Evolutionary conservation across 106 monocot species (phyloP).

Genomic region (Posidonia australis): DNA sequence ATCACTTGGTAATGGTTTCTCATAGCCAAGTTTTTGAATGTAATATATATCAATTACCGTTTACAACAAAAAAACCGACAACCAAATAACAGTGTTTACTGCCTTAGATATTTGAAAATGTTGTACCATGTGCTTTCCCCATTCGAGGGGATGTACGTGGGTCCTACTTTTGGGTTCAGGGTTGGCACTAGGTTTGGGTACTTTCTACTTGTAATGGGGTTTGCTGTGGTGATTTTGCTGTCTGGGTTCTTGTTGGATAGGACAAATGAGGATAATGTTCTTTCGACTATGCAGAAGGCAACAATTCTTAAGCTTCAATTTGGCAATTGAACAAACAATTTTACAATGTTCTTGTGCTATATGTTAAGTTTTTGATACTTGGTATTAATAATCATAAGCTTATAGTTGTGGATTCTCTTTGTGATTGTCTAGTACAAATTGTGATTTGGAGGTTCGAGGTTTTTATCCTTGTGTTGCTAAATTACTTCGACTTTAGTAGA

Average conservation of each 20-base stretch:
- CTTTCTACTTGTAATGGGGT: conserved; percentile 55
- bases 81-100: too few species aligned
- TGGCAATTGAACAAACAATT: too few species aligned
- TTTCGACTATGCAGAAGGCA: conserved; percentile 69
- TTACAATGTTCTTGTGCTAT: too few species aligned
- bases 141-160: conserved; percentile 49
- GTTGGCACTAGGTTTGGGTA: conserved; percentile 55
- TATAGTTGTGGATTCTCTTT: too few species aligned
- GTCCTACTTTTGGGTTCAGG: conserved; percentile 46
- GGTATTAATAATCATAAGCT: too few species aligned
- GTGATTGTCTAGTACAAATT: too few species aligned
- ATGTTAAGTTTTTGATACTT: background rate
- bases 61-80: too few species aligned
- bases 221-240: conserved; percentile 53
- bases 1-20: too few species aligned
- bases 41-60: too few species aligned
- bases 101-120: too few species aligned
- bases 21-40: too few species aligned
- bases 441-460: too few species aligned
- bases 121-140: conserved; percentile 66
- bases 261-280: conserved; percentile 48
- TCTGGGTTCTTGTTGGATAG: conserved; percentile 63
- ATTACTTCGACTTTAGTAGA: background rate
- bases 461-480: background rate
- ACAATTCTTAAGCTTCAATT: conserved; percentile 91